Conservation (phyloP, 257 asterid species). For the Nicotiana tabacum region DNA sequence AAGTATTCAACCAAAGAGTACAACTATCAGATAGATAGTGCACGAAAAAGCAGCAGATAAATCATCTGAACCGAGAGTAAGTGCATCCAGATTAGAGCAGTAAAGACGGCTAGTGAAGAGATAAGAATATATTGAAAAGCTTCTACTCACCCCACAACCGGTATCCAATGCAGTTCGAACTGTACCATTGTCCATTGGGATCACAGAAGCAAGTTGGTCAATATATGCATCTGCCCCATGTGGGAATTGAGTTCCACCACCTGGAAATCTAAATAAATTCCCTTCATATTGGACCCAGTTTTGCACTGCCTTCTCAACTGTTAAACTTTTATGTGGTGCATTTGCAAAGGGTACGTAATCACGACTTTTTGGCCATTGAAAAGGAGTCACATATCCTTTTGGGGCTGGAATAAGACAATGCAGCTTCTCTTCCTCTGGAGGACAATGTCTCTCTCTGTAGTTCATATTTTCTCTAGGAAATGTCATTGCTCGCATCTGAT, state of each 20-base stretch:
- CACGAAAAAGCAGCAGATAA: background rate
- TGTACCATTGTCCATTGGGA: conserved; percentile 25
- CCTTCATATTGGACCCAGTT: conserved; percentile 21
- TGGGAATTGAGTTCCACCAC: conserved; percentile 25
- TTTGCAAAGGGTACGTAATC: conserved; percentile 21
- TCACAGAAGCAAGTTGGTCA: conserved; percentile 25
- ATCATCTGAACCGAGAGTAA: background rate
- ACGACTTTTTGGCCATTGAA: conserved; percentile 24
- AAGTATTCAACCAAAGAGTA: background rate
- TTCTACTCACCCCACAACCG: conserved; percentile 23
- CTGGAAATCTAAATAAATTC: conserved; percentile 17
- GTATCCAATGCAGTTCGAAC: conserved; percentile 25
- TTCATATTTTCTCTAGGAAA: conserved; percentile 22
- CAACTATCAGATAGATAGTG: background rate
- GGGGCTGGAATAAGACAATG: conserved; percentile 27
- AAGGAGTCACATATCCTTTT: conserved; percentile 22
- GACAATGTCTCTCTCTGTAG: conserved; percentile 23
- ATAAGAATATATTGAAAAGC: background rate
- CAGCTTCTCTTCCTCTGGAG: conserved; percentile 20
- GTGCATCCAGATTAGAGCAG: background rate
- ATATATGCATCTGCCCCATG: conserved; percentile 22
- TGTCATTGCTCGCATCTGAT: conserved; percentile 19
- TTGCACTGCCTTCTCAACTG: conserved; percentile 25
- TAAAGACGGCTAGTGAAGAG: background rate
- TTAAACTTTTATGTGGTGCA: conserved; percentile 20